A percentile compares a stretch with the other conserved stretches of the same genome.
These are phyloP conservation scores for Tritrichomonas foetus DNA, from an alignment of 208 protist genomes.

Conservation along the genomic window DNA sequence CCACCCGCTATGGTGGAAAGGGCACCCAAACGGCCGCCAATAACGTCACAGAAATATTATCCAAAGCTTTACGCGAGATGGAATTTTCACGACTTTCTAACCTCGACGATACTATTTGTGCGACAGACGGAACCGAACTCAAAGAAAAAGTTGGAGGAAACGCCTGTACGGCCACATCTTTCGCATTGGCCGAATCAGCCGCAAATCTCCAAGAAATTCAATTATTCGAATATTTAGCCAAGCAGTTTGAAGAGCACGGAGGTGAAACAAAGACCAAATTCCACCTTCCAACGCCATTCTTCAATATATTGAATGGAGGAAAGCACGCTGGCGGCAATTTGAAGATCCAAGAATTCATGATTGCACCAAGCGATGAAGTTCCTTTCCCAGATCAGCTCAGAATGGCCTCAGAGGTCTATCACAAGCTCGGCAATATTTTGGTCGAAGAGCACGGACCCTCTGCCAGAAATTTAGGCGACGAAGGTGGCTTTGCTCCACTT, in stretches of 20 bases:
- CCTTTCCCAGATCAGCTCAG: conserved; percentile 72
- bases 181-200: conserved; percentile 22
- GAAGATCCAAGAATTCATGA: conserved; percentile 72
- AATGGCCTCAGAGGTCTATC: conserved; percentile 82
- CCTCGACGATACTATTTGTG: conserved; percentile 7
- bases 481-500: conserved; percentile 79
- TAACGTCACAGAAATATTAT: conserved; percentile 89
- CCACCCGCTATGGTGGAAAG: conserved; percentile 81
- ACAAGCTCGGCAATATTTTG: conserved; percentile 90
- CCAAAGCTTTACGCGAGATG: conserved; percentile 68
- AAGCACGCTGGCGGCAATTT: background rate
- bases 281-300: conserved; percentile 22
- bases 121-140: background rate
- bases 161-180: conserved; percentile 15
- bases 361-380: conserved; percentile 81
- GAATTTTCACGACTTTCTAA: background rate
- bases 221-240: background rate
- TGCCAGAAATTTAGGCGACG: conserved; percentile 85
- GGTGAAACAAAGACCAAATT: background rate
- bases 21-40: conserved; percentile 79
- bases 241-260: background rate
- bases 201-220: background rate
- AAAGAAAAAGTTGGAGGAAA: no score
- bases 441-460: conserved; percentile 86
- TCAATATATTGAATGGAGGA: conserved; percentile 43